phyloP scores from a whole-genome alignment of 371 early-diverging fungal genomes.

The Syncephalastrum sp. region DNA sequence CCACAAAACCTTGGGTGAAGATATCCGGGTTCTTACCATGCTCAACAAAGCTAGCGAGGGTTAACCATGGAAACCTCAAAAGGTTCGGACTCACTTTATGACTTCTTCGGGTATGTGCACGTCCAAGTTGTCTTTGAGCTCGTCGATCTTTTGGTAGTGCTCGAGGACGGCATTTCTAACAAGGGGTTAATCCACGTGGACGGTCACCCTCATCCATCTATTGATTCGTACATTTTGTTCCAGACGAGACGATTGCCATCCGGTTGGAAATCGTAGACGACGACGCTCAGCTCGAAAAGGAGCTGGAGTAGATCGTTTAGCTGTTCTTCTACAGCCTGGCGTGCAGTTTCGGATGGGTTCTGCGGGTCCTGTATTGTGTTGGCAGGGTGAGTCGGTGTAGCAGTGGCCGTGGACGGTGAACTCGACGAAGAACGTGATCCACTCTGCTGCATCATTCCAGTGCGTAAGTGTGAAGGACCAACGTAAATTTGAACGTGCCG shows the following conservation, averaged over 20 bases:
- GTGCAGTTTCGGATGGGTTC: slow-evolving; percentile 15
- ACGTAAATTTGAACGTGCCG: too few relatives aligned
- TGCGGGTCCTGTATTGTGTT: slow-evolving; percentile 8
- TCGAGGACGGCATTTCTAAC: slow-evolving; percentile 62
- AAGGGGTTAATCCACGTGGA: not conserved
- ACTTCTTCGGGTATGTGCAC: slow-evolving; percentile 71
- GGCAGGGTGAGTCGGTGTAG: slow-evolving; percentile 7
- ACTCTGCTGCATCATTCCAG: slow-evolving; percentile 15
- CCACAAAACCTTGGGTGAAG: slow-evolving; percentile 72
- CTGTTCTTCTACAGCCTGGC: slow-evolving; percentile 53
- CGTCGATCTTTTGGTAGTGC: slow-evolving; percentile 58
- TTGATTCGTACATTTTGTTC: slow-evolving; percentile 57
- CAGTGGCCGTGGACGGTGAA: slow-evolving; percentile 18
- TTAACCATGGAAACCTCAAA: not conserved
- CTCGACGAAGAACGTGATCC: slow-evolving; percentile 22
- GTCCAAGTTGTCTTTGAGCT: slow-evolving; percentile 57
- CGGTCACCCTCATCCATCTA: not conserved
- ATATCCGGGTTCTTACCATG: slow-evolving; percentile 73
- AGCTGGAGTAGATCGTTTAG: slow-evolving; percentile 60
- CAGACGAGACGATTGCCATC: slow-evolving; percentile 62
- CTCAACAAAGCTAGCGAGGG: slow-evolving; percentile 52
- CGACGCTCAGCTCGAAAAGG: slow-evolving; percentile 64
- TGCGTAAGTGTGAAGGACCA: too few relatives aligned
- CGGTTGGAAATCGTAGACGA: slow-evolving; percentile 72
- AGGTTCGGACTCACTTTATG: slow-evolving; percentile 44